Conservation (phyloP, 2,329 filamentous ascomycete species). For the Curvularia sp. region DNA sequence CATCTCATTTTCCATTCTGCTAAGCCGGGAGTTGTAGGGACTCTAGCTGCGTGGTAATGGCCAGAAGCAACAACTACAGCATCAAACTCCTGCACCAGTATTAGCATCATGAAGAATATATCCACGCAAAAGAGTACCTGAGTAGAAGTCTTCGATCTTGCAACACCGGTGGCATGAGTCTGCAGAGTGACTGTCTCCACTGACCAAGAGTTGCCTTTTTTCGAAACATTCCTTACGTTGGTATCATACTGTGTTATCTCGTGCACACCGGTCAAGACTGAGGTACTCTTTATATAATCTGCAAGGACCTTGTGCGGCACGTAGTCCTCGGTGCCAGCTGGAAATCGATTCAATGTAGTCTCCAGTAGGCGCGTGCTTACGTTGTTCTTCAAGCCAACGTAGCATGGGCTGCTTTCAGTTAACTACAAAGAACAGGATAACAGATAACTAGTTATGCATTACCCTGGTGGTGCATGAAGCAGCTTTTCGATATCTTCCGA, state of each 20-base stretch:
- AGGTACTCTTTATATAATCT: constrained; percentile 68
- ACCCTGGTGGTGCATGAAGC: constrained; percentile 61
- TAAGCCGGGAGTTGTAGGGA: constrained; percentile 60
- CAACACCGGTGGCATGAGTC: constrained; percentile 16
- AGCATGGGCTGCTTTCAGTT: constrained; percentile 55
- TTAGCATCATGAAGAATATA: neutral
- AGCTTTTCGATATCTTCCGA: constrained; percentile 28
- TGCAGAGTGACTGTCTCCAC: constrained; percentile 58
- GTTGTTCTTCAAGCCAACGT: constrained; percentile 61
- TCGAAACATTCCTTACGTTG: constrained; percentile 62
- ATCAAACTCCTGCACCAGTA: constrained; percentile 52
- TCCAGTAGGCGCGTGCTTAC: constrained; percentile 60
- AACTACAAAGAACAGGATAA: constrained; percentile 3
- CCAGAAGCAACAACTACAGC: constrained; percentile 62
- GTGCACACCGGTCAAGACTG: constrained; percentile 59
- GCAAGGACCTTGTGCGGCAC: constrained; percentile 64
- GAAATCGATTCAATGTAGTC: constrained; percentile 62
- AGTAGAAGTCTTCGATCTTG: constrained; percentile 12
- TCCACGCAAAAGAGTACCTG: neutral
- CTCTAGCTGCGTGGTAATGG: constrained; percentile 60
- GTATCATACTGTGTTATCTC: constrained; percentile 63
- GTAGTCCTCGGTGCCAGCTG: constrained; percentile 64
- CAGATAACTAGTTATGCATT: neutral
- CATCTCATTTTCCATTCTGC: constrained; percentile 55
- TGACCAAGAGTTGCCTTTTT: constrained; percentile 59